Conservation (phyloP, 345 rosid species). For the Euphorbia peplus region DNA sequence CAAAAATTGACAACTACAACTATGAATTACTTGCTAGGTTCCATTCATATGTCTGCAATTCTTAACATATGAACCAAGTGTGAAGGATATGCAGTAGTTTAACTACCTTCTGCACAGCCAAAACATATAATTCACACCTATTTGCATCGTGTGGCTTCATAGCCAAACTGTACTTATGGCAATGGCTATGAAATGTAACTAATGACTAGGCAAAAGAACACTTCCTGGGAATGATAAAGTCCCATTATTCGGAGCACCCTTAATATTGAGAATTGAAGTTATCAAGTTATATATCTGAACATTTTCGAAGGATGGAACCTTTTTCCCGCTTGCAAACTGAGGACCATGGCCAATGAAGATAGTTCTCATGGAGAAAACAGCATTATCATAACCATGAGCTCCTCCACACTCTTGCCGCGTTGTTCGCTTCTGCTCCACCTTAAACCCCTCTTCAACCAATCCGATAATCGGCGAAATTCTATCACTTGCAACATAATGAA, state of each 20-base stretch:
- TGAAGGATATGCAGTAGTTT: background rate
- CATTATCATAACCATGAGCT: slow-evolving; percentile 87
- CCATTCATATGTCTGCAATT: slow-evolving; percentile 1
- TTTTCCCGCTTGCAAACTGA: slow-evolving; percentile 60
- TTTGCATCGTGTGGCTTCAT: background rate
- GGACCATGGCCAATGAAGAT: slow-evolving; percentile 94
- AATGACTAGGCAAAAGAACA: slow-evolving; percentile 48
- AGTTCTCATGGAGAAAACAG: slow-evolving; percentile 86
- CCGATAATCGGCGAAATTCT: slow-evolving; percentile 82
- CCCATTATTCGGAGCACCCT: slow-evolving; percentile 83
- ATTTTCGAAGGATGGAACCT: slow-evolving; percentile 92
- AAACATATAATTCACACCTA: slow-evolving; percentile 5
- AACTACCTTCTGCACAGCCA: background rate
- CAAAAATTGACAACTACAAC: background rate
- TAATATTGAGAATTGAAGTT: slow-evolving; percentile 72
- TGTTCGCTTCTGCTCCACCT: slow-evolving; percentile 65
- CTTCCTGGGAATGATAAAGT: slow-evolving; percentile 41
- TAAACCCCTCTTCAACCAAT: slow-evolving; percentile 66
- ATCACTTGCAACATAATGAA: slow-evolving; percentile 63
- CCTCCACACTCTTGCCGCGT: slow-evolving; percentile 76
- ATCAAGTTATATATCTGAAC: slow-evolving; percentile 80
- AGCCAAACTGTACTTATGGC: background rate
- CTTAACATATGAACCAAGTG: slow-evolving; percentile 3
- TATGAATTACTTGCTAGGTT: background rate
- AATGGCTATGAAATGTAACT: background rate